phyloP scores from a whole-genome alignment of 768 basidiomycete species.

The Tulasnella sp. region DNA sequence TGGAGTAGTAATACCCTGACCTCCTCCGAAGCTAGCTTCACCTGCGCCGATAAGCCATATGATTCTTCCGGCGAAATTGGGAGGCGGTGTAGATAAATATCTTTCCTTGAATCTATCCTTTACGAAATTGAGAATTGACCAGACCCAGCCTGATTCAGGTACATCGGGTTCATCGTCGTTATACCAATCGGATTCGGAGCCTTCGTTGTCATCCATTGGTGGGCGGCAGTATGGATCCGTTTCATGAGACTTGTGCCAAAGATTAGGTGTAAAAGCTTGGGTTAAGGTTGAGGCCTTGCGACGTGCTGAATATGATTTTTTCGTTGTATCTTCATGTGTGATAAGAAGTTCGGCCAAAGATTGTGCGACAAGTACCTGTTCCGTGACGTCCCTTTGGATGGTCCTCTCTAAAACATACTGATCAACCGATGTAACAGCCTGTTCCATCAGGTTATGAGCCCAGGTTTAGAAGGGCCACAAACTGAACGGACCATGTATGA shows the following conservation, averaged over 20 bases:
- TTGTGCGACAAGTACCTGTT: slow-evolving; percentile 6
- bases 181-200: too few relatives aligned
- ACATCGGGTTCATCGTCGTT: too few relatives aligned
- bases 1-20: slow-evolving; percentile 7
- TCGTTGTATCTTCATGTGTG: neutral
- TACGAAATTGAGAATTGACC: neutral
- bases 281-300: too few relatives aligned
- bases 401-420: slow-evolving; percentile 8
- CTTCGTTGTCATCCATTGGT: too few relatives aligned
- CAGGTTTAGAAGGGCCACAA: too few relatives aligned
- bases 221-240: too few relatives aligned
- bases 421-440: too few relatives aligned
- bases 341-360: slow-evolving; percentile 3
- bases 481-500: too few relatives aligned
- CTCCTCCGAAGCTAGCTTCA: slow-evolving; percentile 5
- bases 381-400: slow-evolving; percentile 3
- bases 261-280: too few relatives aligned
- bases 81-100: neutral
- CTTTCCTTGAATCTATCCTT: neutral
- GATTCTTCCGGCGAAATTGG: neutral
- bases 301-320: neutral
- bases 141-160: neutral
- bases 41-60: slow-evolving; percentile 7
- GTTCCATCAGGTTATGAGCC: too few relatives aligned
- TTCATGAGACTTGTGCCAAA: too few relatives aligned